Evolutionary conservation across 2,329 filamentous ascomycete genomes (phyloP).

Genomic region (Venturia pyrina): DNA sequence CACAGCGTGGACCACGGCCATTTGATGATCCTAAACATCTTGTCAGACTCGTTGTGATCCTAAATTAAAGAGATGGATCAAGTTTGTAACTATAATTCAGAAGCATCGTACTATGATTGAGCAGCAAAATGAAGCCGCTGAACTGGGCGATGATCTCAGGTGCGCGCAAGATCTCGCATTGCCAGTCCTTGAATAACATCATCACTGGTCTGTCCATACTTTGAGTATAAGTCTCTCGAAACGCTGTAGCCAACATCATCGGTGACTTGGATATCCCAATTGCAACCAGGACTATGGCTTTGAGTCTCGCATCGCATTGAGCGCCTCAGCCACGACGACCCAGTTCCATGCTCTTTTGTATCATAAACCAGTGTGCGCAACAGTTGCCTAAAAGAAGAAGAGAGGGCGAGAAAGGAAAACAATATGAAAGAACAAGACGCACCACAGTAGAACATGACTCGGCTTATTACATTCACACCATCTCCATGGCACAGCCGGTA

Average conservation of each 20-base stretch:
- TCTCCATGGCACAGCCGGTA: conserved; percentile 35
- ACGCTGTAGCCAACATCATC: too few relatives aligned
- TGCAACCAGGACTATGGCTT: background rate
- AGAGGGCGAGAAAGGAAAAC: background rate
- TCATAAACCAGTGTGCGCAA: background rate
- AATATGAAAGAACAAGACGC: conserved; percentile 15
- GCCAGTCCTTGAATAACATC: too few relatives aligned
- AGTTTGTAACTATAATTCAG: too few relatives aligned
- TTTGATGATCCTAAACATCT: conserved; percentile 14
- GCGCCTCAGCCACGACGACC: too few relatives aligned
- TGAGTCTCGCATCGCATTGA: background rate
- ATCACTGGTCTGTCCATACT: too few relatives aligned
- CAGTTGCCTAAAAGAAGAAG: background rate
- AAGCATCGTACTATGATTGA: too few relatives aligned
- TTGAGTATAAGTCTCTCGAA: too few relatives aligned
- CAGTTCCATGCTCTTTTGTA: too few relatives aligned
- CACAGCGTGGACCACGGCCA: conserved; percentile 25
- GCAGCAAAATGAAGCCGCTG: too few relatives aligned
- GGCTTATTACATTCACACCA: conserved; percentile 26
- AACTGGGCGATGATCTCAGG: too few relatives aligned
- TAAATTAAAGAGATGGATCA: background rate
- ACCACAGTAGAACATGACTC: conserved; percentile 39
- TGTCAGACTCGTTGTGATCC: background rate
- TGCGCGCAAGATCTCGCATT: too few relatives aligned
- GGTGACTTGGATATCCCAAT: too few relatives aligned